Conservation (phyloP, 768 basidiomycete species). For the Pleurotus salmoneostramineus region DNA sequence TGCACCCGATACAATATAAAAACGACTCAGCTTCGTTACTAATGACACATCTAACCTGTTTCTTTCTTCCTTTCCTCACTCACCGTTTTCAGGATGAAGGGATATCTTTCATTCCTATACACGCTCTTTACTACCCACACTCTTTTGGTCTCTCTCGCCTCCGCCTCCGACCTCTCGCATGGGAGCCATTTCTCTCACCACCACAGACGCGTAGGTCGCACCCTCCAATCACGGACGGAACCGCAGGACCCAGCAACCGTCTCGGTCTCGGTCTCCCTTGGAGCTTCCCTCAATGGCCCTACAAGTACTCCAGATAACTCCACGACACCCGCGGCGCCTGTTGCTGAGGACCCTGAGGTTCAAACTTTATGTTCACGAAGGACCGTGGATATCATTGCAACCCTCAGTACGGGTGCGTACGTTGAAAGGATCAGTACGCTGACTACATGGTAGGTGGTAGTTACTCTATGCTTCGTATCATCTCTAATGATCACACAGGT, state of each 20-base stretch:
- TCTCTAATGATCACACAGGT: slow-evolving; percentile 25
- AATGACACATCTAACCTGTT: not conserved
- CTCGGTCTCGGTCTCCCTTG: too few relatives aligned
- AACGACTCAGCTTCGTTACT: too few relatives aligned
- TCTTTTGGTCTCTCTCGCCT: not conserved
- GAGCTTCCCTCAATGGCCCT: not conserved
- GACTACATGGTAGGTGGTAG: not conserved
- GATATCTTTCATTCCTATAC: not conserved
- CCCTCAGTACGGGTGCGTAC: slow-evolving; percentile 22
- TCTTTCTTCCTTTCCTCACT: not conserved
- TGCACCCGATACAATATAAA: not conserved
- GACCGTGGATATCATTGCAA: slow-evolving; percentile 35
- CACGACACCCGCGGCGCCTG: not conserved
- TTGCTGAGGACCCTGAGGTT: not conserved
- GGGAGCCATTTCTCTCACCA: not conserved
- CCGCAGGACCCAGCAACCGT: not conserved
- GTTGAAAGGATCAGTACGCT: slow-evolving; percentile 17
- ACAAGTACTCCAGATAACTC: not conserved
- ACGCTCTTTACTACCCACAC: slow-evolving; percentile 6
- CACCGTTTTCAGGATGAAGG: not conserved
- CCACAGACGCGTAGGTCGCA: not conserved
- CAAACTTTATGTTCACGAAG: slow-evolving; percentile 30
- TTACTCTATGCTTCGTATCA: slow-evolving; percentile 27
- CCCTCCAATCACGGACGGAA: not conserved
- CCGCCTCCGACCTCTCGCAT: not conserved